Evolutionary conservation across 371 early-diverging fungal genomes (phyloP).

Genomic region (Syncephalastrum racemosum): DNA sequence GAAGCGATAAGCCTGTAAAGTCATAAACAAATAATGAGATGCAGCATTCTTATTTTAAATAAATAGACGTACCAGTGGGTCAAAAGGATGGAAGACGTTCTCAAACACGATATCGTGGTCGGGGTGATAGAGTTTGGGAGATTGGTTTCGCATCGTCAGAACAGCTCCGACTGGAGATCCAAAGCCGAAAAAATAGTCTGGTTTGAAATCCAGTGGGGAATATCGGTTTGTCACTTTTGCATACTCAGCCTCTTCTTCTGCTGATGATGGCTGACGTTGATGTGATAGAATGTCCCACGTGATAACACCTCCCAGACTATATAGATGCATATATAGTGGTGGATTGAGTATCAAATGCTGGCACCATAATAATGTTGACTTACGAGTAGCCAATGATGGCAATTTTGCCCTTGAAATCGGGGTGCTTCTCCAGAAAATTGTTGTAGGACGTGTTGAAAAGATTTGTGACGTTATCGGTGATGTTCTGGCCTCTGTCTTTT

Average conservation of each 20-base stretch:
- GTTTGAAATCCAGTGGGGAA: constrained; percentile 53
- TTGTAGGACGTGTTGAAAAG: constrained; percentile 57
- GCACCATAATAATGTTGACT: constrained; percentile 6
- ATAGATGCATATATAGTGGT: background rate
- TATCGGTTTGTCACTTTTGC: constrained; percentile 44
- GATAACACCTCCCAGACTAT: constrained; percentile 63
- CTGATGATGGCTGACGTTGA: constrained; percentile 25
- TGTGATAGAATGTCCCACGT: constrained; percentile 61
- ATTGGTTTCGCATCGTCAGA: constrained; percentile 61
- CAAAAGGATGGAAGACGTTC: constrained; percentile 69
- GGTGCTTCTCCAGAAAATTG: constrained; percentile 53
- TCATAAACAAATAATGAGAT: background rate
- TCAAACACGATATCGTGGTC: constrained; percentile 52
- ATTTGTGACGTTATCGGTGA: constrained; percentile 56
- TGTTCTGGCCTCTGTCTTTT: constrained; percentile 55
- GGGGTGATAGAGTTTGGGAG: constrained; percentile 46
- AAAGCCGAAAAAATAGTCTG: constrained; percentile 54
- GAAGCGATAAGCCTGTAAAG: constrained; percentile 43
- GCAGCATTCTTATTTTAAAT: too few relatives aligned
- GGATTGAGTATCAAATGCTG: background rate
- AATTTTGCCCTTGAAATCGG: constrained; percentile 60
- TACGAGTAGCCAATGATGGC: constrained; percentile 60
- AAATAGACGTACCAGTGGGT: constrained; percentile 46
- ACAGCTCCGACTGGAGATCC: constrained; percentile 68
- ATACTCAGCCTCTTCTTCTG: constrained; percentile 28